Percentiles rank a stretch among this genome's conserved stretches.
Conservation (phyloP, 202 grass and related monocot genomes). For the Cymbopogon flexuosus region DNA sequence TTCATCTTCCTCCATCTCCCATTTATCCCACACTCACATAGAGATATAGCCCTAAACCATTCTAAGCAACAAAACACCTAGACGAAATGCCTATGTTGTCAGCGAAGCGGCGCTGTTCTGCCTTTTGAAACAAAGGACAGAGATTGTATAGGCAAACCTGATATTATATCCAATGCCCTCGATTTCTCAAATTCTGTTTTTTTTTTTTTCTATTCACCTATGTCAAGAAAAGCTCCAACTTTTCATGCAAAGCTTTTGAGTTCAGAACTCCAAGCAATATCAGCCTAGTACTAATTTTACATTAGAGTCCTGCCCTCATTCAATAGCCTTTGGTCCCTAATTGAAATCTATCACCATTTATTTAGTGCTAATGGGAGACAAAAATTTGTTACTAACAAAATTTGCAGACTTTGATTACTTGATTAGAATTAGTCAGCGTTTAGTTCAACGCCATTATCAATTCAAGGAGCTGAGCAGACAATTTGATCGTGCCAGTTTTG, state of each 20-base stretch:
- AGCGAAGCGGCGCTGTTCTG: background rate
- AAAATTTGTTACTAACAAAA: background rate
- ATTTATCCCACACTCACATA: background rate
- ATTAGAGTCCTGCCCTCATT: background rate
- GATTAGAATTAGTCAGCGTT: background rate
- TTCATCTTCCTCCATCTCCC: background rate
- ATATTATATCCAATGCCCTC: background rate
- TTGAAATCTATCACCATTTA: background rate
- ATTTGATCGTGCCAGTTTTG: background rate
- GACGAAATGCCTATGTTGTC: background rate
- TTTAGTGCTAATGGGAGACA: background rate
- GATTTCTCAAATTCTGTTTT: background rate
- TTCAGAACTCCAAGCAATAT: background rate
- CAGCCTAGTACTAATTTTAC: background rate
- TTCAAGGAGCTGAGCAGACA: background rate
- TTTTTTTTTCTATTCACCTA: background rate
- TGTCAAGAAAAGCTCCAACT: background rate
- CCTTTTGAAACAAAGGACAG: background rate
- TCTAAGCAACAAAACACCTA: background rate
- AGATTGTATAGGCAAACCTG: background rate
- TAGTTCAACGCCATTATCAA: background rate
- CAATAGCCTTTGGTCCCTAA: background rate
- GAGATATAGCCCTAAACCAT: background rate
- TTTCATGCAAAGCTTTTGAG: background rate
- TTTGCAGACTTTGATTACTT: background rate